Conservation (phyloP, 2,329 filamentous ascomycete species). For the Akanthomyces muscarius region DNA sequence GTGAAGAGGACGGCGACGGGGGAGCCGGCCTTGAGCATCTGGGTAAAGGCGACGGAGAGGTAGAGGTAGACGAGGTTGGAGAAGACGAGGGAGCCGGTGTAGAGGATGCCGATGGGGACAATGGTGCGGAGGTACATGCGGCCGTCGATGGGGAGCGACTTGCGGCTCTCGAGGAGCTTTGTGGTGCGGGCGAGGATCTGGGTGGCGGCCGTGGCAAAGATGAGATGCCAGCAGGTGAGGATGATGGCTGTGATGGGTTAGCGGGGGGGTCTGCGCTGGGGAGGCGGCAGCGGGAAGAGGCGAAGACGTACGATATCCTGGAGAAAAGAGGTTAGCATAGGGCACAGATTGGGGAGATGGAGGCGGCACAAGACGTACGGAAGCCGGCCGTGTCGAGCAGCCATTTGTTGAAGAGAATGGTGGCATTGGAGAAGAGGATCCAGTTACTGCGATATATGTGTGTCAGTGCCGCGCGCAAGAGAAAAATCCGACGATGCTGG, state of each 20-base stretch:
- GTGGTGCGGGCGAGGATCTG: slow-evolving; percentile 63
- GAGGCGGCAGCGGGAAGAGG: not conserved
- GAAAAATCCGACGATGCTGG: not conserved
- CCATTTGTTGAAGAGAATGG: slow-evolving; percentile 93
- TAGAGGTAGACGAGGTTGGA: slow-evolving; percentile 66
- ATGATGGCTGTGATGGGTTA: slow-evolving; percentile 42
- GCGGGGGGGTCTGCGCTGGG: not conserved
- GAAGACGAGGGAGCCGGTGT: slow-evolving; percentile 62
- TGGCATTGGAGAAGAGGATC: slow-evolving; percentile 80
- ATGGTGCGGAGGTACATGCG: slow-evolving; percentile 59
- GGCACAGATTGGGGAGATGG: slow-evolving; percentile 23
- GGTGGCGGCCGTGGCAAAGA: slow-evolving; percentile 62
- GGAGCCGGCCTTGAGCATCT: slow-evolving; percentile 67
- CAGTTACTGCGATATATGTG: slow-evolving; percentile 49
- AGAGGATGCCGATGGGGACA: slow-evolving; percentile 62
- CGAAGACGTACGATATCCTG: slow-evolving; percentile 32
- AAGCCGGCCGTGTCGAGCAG: slow-evolving; percentile 72
- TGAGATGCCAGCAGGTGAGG: slow-evolving; percentile 64
- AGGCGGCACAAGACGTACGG: slow-evolving; percentile 48
- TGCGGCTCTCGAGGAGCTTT: slow-evolving; percentile 57
- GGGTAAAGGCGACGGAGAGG: slow-evolving; percentile 64
- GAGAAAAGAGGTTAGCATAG: slow-evolving; percentile 3
- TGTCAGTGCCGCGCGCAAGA: not conserved
- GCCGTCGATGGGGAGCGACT: slow-evolving; percentile 57
- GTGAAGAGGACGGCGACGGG: slow-evolving; percentile 64